Conservation (phyloP, 2,329 filamentous ascomycete species). For the Aspergillus fischeri region DNA sequence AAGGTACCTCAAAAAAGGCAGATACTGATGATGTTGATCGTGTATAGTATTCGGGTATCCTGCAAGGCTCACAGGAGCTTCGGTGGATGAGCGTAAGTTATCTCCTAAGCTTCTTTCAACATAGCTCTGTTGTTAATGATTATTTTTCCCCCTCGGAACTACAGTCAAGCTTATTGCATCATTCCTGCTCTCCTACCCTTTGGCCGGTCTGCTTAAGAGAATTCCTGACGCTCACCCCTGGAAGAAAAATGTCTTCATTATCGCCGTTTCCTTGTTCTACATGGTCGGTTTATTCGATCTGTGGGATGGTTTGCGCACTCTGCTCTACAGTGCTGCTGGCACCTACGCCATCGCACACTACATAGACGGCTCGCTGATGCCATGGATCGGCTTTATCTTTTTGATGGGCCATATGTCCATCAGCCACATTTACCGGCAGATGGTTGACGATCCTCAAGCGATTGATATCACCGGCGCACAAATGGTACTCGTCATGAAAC, state of each 20-base stretch:
- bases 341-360: slow-evolving; percentile 81
- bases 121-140: not conserved
- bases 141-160: not conserved
- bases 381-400: slow-evolving; percentile 92
- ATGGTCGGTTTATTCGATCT: slow-evolving; percentile 89
- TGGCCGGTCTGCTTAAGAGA: slow-evolving; percentile 83
- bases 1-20: slow-evolving; percentile 7
- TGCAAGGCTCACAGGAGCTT: slow-evolving; percentile 55
- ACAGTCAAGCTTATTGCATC: slow-evolving; percentile 89
- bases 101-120: slow-evolving; percentile 1
- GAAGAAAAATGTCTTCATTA: slow-evolving; percentile 83
- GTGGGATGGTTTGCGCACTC: slow-evolving; percentile 76
- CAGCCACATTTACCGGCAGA: slow-evolving; percentile 80
- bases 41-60: slow-evolving; percentile 58
- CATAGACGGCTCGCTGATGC: slow-evolving; percentile 88
- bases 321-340: slow-evolving; percentile 73
- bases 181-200: slow-evolving; percentile 86
- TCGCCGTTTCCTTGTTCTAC: slow-evolving; percentile 79
- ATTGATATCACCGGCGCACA: slow-evolving; percentile 92
- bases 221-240: slow-evolving; percentile 80
- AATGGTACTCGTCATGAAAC: slow-evolving; percentile 98
- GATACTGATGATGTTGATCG: slow-evolving; percentile 8
- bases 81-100: slow-evolving; percentile 58
- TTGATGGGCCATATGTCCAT: slow-evolving; percentile 94
- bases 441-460: slow-evolving; percentile 58